A percentile compares a stretch with the other conserved stretches of the same genome.
phyloP scores from a whole-genome alignment of 345 rosid species.

The Citrus glauca region DNA sequence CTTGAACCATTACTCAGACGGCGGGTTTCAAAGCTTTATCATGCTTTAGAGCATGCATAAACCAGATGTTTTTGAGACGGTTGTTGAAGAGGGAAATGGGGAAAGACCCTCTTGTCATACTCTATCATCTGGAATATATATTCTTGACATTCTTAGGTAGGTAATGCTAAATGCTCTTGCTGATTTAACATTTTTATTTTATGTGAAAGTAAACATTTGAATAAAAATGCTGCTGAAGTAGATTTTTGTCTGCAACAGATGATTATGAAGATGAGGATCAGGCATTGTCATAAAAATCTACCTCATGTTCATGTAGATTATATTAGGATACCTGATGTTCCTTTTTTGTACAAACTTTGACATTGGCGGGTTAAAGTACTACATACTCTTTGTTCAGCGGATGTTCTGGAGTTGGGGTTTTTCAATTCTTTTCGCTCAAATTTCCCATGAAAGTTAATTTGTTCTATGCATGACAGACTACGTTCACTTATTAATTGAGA shows the following conservation, averaged over 20 bases:
- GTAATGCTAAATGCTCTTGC: background rate
- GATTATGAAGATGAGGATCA: background rate
- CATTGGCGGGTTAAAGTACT: background rate
- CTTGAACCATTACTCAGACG: slow-evolving; percentile 64
- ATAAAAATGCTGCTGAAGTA: background rate
- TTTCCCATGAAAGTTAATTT: background rate
- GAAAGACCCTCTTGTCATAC: background rate
- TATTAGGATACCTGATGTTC: no score
- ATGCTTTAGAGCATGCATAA: slow-evolving; percentile 46
- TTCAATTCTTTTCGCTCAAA: background rate
- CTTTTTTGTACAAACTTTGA: background rate
- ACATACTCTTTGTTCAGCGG: background rate
- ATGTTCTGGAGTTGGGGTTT: background rate
- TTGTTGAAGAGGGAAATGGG: background rate
- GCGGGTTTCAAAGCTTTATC: slow-evolving; percentile 48
- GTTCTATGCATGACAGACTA: background rate
- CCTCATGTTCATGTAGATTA: no score
- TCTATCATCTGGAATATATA: background rate
- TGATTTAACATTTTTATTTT: background rate
- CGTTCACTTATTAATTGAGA: background rate
- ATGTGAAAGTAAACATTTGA: background rate
- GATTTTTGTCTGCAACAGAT: background rate
- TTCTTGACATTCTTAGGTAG: slow-evolving; percentile 10
- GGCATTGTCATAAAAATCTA: no score
- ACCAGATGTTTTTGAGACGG: slow-evolving; percentile 16